phyloP scores from a whole-genome alignment of 202 grass and related monocot genomes.

The Bolboschoenoplectus hybrid region DNA sequence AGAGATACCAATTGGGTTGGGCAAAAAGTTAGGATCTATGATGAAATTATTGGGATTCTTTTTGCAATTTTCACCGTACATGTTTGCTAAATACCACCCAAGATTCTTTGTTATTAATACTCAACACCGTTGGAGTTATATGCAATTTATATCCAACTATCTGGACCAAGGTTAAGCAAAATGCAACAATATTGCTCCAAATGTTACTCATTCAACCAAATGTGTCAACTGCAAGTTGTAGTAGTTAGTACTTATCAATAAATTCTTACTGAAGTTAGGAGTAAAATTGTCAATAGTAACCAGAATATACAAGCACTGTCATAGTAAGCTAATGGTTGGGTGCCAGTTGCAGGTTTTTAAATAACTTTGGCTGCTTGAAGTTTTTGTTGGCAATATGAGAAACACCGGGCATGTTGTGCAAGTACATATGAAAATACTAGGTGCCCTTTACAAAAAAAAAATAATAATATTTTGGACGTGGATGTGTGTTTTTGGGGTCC shows the following conservation, averaged over 20 bases:
- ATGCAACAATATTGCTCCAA: neutral
- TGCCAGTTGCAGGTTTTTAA: neutral
- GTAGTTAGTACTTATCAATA: neutral
- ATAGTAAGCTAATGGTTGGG: neutral
- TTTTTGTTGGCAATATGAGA: slow-evolving; percentile 16
- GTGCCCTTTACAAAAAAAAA: neutral
- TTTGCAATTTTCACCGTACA: neutral
- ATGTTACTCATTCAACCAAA: neutral
- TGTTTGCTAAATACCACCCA: neutral
- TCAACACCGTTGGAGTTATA: neutral
- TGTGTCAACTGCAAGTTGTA: neutral
- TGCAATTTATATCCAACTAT: neutral
- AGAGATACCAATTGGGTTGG: neutral
- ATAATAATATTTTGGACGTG: neutral
- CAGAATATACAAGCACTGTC: neutral
- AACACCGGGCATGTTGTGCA: neutral
- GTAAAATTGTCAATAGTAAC: neutral
- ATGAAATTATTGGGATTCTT: neutral
- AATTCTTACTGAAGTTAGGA: neutral
- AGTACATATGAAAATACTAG: neutral
- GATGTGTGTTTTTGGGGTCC: neutral
- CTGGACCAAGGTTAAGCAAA: neutral
- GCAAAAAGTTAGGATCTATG: neutral
- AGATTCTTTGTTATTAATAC: neutral
- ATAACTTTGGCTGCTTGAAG: slow-evolving; percentile 3